Percentiles rank a stretch among this genome's conserved stretches.
These are phyloP conservation scores for Fusarium tuaranense DNA, from an alignment of 2,329 filamentous ascomycete species.

Conservation along the genomic window DNA sequence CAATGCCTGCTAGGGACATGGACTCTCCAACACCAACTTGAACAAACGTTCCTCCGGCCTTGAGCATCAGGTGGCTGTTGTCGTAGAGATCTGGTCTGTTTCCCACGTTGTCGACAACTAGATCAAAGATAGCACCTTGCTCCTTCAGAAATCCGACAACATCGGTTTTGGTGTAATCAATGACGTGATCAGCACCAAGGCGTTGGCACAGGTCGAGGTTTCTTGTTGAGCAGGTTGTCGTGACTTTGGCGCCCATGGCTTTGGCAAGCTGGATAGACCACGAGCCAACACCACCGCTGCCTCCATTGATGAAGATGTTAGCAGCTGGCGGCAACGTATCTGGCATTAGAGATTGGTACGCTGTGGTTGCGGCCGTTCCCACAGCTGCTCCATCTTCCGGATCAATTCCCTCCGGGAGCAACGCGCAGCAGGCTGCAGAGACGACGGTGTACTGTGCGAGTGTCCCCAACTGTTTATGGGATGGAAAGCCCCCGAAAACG, in stretches of 20 bases:
- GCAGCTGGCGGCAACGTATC: not conserved
- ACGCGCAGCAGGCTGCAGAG: not conserved
- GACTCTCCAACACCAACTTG: not conserved
- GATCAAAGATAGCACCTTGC: not conserved
- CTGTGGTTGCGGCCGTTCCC: not conserved
- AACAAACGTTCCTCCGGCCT: not conserved
- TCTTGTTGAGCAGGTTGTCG: not conserved
- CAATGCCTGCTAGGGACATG: not conserved
- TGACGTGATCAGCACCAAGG: not conserved
- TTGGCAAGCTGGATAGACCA: not conserved
- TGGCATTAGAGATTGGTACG: not conserved
- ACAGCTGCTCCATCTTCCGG: not conserved
- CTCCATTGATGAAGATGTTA: not conserved
- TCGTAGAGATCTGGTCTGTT: not conserved
- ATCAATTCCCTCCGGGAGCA: not conserved
- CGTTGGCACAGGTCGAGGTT: not conserved
- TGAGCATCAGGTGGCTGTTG: not conserved
- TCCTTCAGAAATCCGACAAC: not conserved
- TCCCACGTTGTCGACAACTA: not conserved
- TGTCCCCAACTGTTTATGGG: not conserved
- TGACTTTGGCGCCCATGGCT: not conserved
- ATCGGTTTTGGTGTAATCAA: not conserved
- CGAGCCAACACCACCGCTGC: not conserved
- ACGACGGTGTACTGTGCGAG: not conserved
- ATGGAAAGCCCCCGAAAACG: not conserved